phyloP scores from a whole-genome alignment of 1,284 basidiomycete species.

The Sphagnurus paluster region DNA sequence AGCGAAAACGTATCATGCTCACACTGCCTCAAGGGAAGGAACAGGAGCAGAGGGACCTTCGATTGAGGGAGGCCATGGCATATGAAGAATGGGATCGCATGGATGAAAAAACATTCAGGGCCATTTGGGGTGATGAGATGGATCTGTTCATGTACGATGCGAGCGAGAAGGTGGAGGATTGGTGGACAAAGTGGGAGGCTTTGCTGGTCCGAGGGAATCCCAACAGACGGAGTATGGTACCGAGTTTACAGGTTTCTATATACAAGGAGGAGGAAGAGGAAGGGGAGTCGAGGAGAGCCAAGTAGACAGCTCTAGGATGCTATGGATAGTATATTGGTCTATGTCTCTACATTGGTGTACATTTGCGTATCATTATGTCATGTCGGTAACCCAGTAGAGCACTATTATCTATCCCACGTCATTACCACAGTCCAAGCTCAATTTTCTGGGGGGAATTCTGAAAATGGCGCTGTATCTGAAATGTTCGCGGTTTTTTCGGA shows the following conservation, averaged over 20 bases:
- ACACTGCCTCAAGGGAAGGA: constrained; percentile 37
- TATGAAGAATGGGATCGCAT: constrained; percentile 33
- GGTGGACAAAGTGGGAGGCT: constrained; percentile 48
- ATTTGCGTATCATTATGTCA: too few species aligned
- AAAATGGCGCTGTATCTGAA: too few species aligned
- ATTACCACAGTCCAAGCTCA: too few species aligned
- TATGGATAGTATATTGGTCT: background rate
- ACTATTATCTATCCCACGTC: too few species aligned
- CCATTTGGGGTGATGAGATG: constrained; percentile 41
- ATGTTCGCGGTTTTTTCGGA: too few species aligned
- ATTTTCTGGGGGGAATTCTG: too few species aligned
- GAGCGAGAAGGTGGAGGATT: constrained; percentile 44
- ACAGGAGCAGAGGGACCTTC: constrained; percentile 40
- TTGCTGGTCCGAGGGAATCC: constrained; percentile 29
- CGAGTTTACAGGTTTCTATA: constrained; percentile 17
- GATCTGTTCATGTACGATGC: constrained; percentile 39
- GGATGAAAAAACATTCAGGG: constrained; percentile 36
- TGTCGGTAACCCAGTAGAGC: too few species aligned
- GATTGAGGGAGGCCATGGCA: constrained; percentile 32
- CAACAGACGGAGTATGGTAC: constrained; percentile 13
- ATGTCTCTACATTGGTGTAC: background rate
- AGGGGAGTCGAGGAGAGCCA: too few species aligned
- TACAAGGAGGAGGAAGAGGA: constrained; percentile 13
- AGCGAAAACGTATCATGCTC: constrained; percentile 40
- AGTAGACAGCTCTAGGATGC: too few species aligned